phyloP scores from a whole-genome alignment of 192 early-diverging fungal genomes.

The Coemansia sp. region DNA sequence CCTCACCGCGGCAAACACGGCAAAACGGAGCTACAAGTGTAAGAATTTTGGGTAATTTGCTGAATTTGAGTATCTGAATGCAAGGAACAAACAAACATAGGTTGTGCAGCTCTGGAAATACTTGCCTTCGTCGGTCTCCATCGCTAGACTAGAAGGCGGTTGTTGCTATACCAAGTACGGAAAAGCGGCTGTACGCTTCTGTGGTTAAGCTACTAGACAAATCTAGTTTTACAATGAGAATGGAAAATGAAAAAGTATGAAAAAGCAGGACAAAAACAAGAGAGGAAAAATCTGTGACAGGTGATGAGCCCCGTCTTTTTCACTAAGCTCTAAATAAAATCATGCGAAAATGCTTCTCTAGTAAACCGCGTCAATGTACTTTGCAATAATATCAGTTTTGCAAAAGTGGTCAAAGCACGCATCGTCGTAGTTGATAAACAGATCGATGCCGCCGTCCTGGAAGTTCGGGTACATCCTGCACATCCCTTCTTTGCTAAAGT shows the following conservation, averaged over 20 bases:
- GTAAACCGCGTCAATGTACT: constrained; percentile 37
- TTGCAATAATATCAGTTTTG: constrained; percentile 14
- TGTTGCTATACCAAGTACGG: not conserved
- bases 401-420: constrained; percentile 24
- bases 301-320: too few species aligned
- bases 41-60: not conserved
- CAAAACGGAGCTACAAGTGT: constrained; percentile 63
- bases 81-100: not conserved
- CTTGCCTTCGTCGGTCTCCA: constrained; percentile 41
- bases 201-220: not conserved
- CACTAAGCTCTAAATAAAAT: constrained; percentile 1
- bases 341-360: constrained; percentile 11
- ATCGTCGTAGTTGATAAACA: constrained; percentile 39
- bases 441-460: constrained; percentile 45
- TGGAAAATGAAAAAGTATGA: not conserved
- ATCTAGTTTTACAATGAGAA: constrained; percentile 1
- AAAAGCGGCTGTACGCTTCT: not conserved
- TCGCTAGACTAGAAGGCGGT: constrained; percentile 4
- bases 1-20: constrained; percentile 78
- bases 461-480: constrained; percentile 27
- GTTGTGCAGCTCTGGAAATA: not conserved
- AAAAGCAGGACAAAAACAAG: not conserved
- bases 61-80: not conserved
- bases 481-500: constrained; percentile 40
- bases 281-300: not conserved